Evolutionary conservation across 345 rosid genomes (phyloP).

Genomic region (Lumnitzera racemosa): DNA sequence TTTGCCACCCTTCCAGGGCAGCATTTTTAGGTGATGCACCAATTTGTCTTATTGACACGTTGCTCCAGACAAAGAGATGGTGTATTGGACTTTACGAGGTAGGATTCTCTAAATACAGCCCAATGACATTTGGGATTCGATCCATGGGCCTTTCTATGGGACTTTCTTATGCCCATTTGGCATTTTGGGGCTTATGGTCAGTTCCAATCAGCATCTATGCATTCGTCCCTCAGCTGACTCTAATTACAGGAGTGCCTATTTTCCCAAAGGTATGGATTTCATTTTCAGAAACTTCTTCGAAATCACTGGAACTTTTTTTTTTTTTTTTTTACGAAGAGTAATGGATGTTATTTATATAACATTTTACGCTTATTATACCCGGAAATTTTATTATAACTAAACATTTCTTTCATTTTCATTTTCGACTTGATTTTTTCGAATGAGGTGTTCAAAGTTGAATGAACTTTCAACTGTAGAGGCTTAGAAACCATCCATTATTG

Average conservation of each 20-base stretch:
- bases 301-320: too few relatives aligned
- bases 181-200: conserved; percentile 44
- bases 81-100: conserved; percentile 50
- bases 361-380: too few relatives aligned
- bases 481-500: neutral
- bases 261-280: conserved; percentile 39
- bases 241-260: conserved; percentile 25
- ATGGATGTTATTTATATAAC: too few relatives aligned
- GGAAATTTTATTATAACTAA: too few relatives aligned
- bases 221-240: conserved; percentile 62
- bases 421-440: too few relatives aligned
- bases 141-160: conserved; percentile 31
- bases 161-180: conserved; percentile 27
- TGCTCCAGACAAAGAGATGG: conserved; percentile 66
- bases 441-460: too few relatives aligned
- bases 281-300: too few relatives aligned
- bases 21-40: conserved; percentile 66
- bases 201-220: conserved; percentile 41
- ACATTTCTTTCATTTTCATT: too few relatives aligned
- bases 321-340: too few relatives aligned
- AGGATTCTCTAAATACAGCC: conserved; percentile 25
- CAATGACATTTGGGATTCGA: conserved; percentile 38
- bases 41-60: conserved; percentile 25
- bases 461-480: too few relatives aligned
- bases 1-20: conserved; percentile 46